Evolutionary conservation across 2,329 filamentous ascomycete species (phyloP), one percentile per base, ranked within the genome.

Genomic region (Aquanectria penicillioides): DNA sequence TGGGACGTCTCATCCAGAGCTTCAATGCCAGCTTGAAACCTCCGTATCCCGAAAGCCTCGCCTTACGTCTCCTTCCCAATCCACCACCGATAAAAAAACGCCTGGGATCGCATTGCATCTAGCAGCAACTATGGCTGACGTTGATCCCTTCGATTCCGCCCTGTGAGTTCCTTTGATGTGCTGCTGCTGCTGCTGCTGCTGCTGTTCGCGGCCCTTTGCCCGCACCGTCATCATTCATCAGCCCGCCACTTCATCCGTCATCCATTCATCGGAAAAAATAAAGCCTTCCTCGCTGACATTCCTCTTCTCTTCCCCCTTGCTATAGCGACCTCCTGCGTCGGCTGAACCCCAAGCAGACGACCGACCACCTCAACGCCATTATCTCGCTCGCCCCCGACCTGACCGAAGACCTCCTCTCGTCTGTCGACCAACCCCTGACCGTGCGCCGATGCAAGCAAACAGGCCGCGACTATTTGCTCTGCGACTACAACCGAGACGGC

Each of bases 401-500:
- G 59, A 95, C 94, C 72, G 95, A 99, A 83, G 95, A 99, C 76
- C 92, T 99, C 37, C 92, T 99, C 66, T 95, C 94, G 66, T 97
- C 94, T 20, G 95, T 99, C 69, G 95, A 99, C 79, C 94, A 98
- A 77, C 95, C 95, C 20, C 89, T 99, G 56, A 89, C 91, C 59
- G 86, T 96, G 63, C 89, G 90, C 70, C 90, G 92, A 66, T 98
- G 95, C 83, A 87, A 88, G 69, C 91, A 94, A 78, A 91, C 92
- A 26, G 93, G 93, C 70, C 91, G 94, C 68, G 95, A 98, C 80
- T 99, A 97, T 82, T 88, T 99, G 48, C 91, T 97, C 72, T 99
- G 95, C 84, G 95, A 99, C 85, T 99, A 99, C 86, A 99, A 99
- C 85, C 94, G 95, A 65, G 95, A 99, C 79, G 95, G 95, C 63